A percentile compares a stretch with the other conserved stretches of the same genome.
phyloP scores from a whole-genome alignment of 2,329 filamentous ascomycete species.

The Metarhizium guizhouense region DNA sequence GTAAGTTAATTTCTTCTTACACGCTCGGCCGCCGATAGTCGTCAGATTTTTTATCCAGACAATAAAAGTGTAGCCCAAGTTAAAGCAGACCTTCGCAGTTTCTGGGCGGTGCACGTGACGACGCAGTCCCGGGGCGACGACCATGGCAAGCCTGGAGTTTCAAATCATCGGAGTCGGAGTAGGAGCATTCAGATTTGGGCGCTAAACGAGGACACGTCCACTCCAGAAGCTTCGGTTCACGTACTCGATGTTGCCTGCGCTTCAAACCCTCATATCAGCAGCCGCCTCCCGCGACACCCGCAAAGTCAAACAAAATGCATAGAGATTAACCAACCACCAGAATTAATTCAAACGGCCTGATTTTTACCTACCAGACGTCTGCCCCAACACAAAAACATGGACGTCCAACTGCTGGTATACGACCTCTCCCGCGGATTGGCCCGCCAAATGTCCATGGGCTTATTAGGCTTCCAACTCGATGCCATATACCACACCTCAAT shows the following conservation, averaged over 20 bases:
- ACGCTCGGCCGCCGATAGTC: no score
- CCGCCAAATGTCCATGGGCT: conserved; percentile 42
- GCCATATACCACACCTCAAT: conserved; percentile 94
- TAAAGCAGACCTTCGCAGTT: neutral
- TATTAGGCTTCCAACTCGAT: conserved; percentile 60
- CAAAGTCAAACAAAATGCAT: neutral
- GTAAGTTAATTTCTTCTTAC: no score
- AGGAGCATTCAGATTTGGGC: neutral
- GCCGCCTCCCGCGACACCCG: neutral
- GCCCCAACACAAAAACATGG: conserved; percentile 41
- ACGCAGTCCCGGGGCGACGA: neutral
- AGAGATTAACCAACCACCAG: neutral
- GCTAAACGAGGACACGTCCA: neutral
- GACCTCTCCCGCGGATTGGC: conserved; percentile 61
- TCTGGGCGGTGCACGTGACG: neutral
- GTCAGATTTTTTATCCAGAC: no score
- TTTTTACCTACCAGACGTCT: neutral
- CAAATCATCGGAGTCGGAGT: neutral
- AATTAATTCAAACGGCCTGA: neutral
- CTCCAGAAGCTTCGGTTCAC: neutral
- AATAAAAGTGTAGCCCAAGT: no score
- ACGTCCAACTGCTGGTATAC: conserved; percentile 70
- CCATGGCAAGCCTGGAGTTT: neutral
- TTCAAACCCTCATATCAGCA: neutral
- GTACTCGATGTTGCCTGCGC: conserved; percentile 14